phyloP scores from a whole-genome alignment of 345 rosid species.

The Eutrema yunnanense region DNA sequence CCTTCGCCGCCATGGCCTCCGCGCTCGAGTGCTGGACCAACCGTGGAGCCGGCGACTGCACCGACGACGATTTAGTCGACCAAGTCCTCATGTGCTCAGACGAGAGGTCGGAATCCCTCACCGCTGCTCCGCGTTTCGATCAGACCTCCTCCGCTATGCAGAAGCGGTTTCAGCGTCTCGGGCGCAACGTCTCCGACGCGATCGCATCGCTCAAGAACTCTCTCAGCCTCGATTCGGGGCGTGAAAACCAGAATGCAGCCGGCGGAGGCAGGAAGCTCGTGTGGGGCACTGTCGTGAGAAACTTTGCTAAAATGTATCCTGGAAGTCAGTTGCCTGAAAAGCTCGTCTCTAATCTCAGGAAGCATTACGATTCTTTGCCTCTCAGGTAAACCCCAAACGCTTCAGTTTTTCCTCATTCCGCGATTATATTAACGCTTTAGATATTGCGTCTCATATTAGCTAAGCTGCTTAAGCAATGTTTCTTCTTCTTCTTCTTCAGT shows the following conservation, averaged over 20 bases:
- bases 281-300: constrained; percentile 89
- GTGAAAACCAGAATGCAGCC: constrained; percentile 28
- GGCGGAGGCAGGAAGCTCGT: constrained; percentile 60
- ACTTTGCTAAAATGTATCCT: constrained; percentile 81
- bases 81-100: constrained; percentile 53
- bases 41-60: constrained; percentile 37
- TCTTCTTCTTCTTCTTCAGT: constrained; percentile 33
- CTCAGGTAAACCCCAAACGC: constrained; percentile 46
- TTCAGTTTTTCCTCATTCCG: background rate
- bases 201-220: constrained; percentile 84
- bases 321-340: constrained; percentile 95
- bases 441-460: background rate
- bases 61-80: constrained; percentile 80
- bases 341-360: constrained; percentile 82
- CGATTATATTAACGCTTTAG: background rate
- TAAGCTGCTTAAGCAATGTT: constrained; percentile 9
- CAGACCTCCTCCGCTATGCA: constrained; percentile 50
- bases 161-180: constrained; percentile 72
- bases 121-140: constrained; percentile 16
- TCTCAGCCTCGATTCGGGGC: constrained; percentile 63
- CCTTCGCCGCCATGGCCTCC: constrained; percentile 60
- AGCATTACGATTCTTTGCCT: constrained; percentile 95
- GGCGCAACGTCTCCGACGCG: constrained; percentile 88
- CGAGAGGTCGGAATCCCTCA: constrained; percentile 22
- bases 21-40: constrained; percentile 95